Base-by-base conservation (phyloP, 208 protist species). In the Kentomonas sorsogonicus region DNA sequence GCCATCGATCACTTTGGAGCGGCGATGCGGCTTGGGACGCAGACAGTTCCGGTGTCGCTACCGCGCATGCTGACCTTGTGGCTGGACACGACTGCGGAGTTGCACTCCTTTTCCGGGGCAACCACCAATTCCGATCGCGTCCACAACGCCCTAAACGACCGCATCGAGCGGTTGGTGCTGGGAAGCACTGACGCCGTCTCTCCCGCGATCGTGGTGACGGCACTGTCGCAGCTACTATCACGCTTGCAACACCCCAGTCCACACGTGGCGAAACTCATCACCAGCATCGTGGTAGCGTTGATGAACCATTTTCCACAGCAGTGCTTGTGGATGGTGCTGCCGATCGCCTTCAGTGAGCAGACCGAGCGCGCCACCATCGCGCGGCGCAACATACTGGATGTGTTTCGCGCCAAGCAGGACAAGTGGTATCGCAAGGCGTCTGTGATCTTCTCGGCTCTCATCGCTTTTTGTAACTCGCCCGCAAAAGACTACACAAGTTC, bases 21-120 rank as follows among this genome's bases (percentile, higher is more conserved):
- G 10, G 78, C 95, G 18, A 68, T 98, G 5, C 45, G 73, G 26
- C 65, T 79, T 25, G 97, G 96, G 3, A 51, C 63, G 26, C 69
- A 89, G 7, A 96, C 91, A 48, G 72, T 97, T 5, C 96, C 79
- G 29, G 78, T 96, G 23, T 88, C 96, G 10, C 73, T 99, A 31
- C 95, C 97, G 1, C 85, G 96, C 41, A 77, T 99, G 69, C 68
- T 99, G 9, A 98, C 97, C 0, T 54, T 98, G 9, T 99, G 95
- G 92, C 80, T 98, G 0, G 89, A 98, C 59, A 87, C 63, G 41
- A 62, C 83, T 0, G 56, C 61, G 1, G 56, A 45, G 3, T 64
- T 95, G 22, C 45, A 73, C 4, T 46, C 30, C 20, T 48, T 56
- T 5, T 18, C 15, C 53, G 66, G 51, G 25, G 69, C 71, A 0